A percentile compares a stretch with the other conserved stretches of the same genome.
These are phyloP conservation scores for Primulina eburnea DNA, from an alignment of 257 asterid species.

Conservation along the genomic window DNA sequence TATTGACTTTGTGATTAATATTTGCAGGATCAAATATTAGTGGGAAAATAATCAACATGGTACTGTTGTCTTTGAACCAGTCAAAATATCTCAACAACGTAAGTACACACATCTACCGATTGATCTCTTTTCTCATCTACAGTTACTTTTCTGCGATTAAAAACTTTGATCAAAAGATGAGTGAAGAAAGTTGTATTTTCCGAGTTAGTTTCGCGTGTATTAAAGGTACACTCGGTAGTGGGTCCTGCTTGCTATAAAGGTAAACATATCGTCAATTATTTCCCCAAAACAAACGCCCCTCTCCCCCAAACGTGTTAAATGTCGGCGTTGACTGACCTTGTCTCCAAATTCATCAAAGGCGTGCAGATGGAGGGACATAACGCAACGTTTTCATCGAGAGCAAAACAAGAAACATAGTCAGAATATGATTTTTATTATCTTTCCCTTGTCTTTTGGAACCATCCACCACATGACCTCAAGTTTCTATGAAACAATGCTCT, in stretches of 20 bases:
- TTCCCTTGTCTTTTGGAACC: constrained; percentile 25
- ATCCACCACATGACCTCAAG: constrained; percentile 15
- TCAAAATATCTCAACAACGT: constrained; percentile 36
- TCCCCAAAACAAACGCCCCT: background rate
- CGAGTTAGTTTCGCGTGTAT: no score
- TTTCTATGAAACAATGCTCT: constrained; percentile 6
- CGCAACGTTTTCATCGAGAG: constrained; percentile 42
- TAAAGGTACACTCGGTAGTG: no score
- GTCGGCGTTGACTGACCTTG: constrained; percentile 12
- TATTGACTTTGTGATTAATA: background rate
- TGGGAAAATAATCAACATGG: constrained; percentile 27
- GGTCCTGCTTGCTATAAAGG: no score
- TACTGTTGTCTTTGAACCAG: constrained; percentile 26
- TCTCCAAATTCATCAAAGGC: constrained; percentile 33
- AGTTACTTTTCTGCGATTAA: no score
- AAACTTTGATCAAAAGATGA: no score
- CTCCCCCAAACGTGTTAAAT: background rate
- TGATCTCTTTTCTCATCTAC: background rate
- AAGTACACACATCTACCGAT: background rate
- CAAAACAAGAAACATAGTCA: constrained; percentile 36
- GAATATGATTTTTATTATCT: constrained; percentile 27
- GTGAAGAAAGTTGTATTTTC: background rate
- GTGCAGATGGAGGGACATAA: constrained; percentile 25
- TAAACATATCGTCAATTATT: no score
- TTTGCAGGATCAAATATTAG: constrained; percentile 21